Evolutionary conservation across 257 asterid species (phyloP), one percentile per base, ranked within the genome.

Genomic region (Nicotiana undulata): DNA sequence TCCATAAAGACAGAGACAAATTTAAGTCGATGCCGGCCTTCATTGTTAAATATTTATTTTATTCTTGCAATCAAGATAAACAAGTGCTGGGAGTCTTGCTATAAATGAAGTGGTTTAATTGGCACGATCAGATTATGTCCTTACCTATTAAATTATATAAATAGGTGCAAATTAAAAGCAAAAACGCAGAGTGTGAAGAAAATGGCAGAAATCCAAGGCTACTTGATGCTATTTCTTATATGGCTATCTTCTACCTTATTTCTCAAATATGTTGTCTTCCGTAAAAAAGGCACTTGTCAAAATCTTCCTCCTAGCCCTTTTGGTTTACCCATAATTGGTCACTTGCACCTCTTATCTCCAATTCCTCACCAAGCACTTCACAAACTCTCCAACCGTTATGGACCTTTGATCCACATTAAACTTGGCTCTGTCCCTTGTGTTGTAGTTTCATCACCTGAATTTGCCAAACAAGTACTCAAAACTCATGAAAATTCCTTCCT

Each of bases 361-460:
- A 88, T 90, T 66, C 97, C 97, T 60, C 98, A 93, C 87, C 98
- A 93, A 82, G 90, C 94, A 79, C 88, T 93, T 65, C 90, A 90
- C 67, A 89, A 49, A 49, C 92, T 93, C 51, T 86, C 94, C 3
- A 63, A 68, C 20, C 85, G 83, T 12, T 80, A 86, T 20, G 98
- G 97, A 49, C 91, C 92, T 7, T 83, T 93, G 51, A 82, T 93
- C 9, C 91, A 88, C 77, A 12, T 93, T 11, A 76, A 31, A 80
- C 92, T 93, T 1, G 97, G 98, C 8, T 90, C 92, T 0, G 70
- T 89, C 6, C 93, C 95, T 46, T 87, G 91, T 83, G 46, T 93
- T 16, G 94, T 93, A 5, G 97, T 85, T 63, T 93, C 97, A 3
- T 89, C 98, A 0, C 88, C 97, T 0, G 96, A 92, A 75, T 85